These are phyloP conservation scores for Dendrobium chrysotoxum DNA, from an alignment of 106 monocot genomes.

Conservation along the genomic window DNA sequence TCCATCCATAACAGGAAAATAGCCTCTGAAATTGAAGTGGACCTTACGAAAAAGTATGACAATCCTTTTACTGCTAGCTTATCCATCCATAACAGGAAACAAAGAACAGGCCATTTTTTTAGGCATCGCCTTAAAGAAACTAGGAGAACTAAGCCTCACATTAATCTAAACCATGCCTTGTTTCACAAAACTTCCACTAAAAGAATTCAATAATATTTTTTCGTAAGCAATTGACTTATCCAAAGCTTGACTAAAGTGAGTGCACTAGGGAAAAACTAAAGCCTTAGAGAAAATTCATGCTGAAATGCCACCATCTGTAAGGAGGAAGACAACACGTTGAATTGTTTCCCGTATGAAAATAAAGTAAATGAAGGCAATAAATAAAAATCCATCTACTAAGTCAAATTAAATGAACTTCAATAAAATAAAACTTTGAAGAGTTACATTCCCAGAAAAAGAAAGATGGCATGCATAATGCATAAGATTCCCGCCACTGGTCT, in stretches of 20 bases:
- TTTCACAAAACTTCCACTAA: not conserved
- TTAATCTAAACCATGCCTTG: not conserved
- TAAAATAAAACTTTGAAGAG: no score
- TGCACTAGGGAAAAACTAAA: conserved; percentile 1
- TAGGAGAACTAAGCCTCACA: not conserved
- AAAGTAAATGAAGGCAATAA: not conserved
- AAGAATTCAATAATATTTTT: not conserved
- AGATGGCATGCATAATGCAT: not conserved
- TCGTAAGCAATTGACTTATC: not conserved
- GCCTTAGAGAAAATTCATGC: not conserved
- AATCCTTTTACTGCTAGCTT: not conserved
- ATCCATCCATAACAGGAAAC: not conserved
- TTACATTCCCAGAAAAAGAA: no score
- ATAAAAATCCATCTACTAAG: not conserved
- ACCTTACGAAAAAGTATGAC: not conserved
- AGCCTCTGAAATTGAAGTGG: not conserved
- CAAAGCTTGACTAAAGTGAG: not conserved
- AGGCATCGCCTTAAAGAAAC: not conserved
- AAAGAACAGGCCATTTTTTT: not conserved
- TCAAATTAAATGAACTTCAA: not conserved
- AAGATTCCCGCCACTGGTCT: not conserved
- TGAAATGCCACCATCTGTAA: not conserved
- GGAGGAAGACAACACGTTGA: not conserved
- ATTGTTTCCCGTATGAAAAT: no score
- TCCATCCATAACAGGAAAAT: not conserved